A percentile compares a stretch with the other conserved stretches of the same genome.
These are phyloP conservation scores for Nigrospora sphaerica DNA, from an alignment of 2,329 filamentous ascomycete species.

Conservation along the genomic window DNA sequence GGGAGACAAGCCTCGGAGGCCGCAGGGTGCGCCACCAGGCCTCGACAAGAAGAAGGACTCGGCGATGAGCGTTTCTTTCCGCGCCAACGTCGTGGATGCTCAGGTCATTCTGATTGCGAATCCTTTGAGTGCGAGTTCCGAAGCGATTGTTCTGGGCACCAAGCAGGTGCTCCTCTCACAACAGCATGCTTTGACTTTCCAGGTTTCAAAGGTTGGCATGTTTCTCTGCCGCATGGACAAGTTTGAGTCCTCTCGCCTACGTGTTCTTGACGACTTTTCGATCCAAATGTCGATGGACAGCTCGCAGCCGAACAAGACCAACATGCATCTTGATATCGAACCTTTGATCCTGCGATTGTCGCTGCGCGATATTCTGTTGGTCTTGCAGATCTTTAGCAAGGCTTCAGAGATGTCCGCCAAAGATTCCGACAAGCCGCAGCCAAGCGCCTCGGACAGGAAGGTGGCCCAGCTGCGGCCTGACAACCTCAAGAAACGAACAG, in stretches of 20 bases:
- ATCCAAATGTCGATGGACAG: conserved; percentile 81
- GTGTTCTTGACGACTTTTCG: conserved; percentile 95
- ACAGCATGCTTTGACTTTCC: conserved; percentile 88
- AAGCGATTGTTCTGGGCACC: conserved; percentile 90
- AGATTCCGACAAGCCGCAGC: conserved; percentile 38
- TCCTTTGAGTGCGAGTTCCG: conserved; percentile 79
- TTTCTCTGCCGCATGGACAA: conserved; percentile 98
- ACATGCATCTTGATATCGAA: conserved; percentile 81
- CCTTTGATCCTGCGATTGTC: conserved; percentile 87
- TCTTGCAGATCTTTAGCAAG: conserved; percentile 84
- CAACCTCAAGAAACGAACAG: conserved; percentile 46
- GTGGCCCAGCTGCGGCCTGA: conserved; percentile 44
- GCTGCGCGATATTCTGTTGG: conserved; percentile 87
- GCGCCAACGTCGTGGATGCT: conserved; percentile 90
- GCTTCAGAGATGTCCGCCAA: conserved; percentile 79
- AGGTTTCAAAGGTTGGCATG: conserved; percentile 94
- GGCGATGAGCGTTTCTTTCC: conserved; percentile 73
- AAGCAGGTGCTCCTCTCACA: conserved; percentile 90
- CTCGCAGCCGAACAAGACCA: conserved; percentile 56
- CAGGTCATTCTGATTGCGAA: conserved; percentile 97
- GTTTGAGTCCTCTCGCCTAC: conserved; percentile 82
- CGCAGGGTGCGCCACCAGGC: conserved; percentile 12
- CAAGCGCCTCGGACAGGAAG: conserved; percentile 43
- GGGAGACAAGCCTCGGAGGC: conserved; percentile 24
- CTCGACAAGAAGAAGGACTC: conserved; percentile 23